phyloP scores from a whole-genome alignment of 176 grass and related monocot species.

The Juncus inflexus region DNA sequence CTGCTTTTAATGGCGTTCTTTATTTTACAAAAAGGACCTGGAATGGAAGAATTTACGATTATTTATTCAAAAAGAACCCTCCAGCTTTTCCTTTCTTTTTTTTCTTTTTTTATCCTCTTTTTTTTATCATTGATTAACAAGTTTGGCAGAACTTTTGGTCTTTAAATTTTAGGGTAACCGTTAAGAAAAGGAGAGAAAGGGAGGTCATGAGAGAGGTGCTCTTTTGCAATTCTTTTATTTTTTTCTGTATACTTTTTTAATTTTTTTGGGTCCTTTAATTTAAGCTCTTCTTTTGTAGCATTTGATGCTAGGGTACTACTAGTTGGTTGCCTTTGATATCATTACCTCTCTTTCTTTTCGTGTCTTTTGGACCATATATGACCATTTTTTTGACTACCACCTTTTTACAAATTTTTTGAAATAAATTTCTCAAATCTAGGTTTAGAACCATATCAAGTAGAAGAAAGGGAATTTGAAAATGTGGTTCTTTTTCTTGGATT shows the following conservation, averaged over 20 bases:
- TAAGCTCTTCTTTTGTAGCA: slow-evolving; percentile 88
- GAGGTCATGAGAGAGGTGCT: slow-evolving; percentile 46
- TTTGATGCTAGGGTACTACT: slow-evolving; percentile 35
- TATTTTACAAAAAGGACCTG: slow-evolving; percentile 53
- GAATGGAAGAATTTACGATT: slow-evolving; percentile 31
- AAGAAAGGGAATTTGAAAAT: slow-evolving; percentile 3
- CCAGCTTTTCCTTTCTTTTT: slow-evolving; percentile 30
- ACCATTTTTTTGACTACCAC: slow-evolving; percentile 84
- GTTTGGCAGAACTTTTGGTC: slow-evolving; percentile 31
- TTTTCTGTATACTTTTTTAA: slow-evolving; percentile 57
- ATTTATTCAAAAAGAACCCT: slow-evolving; percentile 29
- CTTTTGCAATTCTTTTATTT: slow-evolving; percentile 57
- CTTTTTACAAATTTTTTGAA: slow-evolving; percentile 35
- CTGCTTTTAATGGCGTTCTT: slow-evolving; percentile 63
- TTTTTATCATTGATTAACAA: slow-evolving; percentile 26
- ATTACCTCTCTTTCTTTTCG: slow-evolving; percentile 69
- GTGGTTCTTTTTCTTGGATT: slow-evolving; percentile 18
- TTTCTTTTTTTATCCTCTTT: slow-evolving; percentile 25
- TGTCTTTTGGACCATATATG: slow-evolving; percentile 83
- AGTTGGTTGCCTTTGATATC: slow-evolving; percentile 90
- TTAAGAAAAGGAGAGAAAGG: slow-evolving; percentile 36
- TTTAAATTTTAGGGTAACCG: slow-evolving; percentile 25
- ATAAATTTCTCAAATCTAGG: slow-evolving; percentile 22
- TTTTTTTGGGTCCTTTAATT: slow-evolving; percentile 66
- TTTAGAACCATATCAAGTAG: background rate